Conservation (phyloP, 2,329 filamentous ascomycete genomes). For the Emericellopsis cladophorae region DNA sequence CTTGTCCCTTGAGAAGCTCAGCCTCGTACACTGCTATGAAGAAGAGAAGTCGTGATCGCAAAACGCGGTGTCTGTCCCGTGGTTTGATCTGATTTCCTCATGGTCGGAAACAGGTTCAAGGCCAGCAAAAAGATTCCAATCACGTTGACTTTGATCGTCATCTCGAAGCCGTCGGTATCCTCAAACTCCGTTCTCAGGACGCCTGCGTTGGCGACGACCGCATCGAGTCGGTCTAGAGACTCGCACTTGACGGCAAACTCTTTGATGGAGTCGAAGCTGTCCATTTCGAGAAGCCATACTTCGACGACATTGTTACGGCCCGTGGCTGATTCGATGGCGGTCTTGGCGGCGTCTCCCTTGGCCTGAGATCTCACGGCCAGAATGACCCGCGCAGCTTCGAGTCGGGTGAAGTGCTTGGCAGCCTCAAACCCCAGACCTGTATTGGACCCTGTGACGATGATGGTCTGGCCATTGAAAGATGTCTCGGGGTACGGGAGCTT, state of each 20-base stretch:
- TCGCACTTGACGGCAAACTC: constrained; percentile 17
- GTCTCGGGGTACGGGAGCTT: not conserved
- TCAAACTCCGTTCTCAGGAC: constrained; percentile 9
- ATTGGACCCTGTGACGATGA: constrained; percentile 21
- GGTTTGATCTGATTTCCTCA: not conserved
- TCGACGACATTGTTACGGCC: constrained; percentile 5
- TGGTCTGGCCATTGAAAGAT: constrained; percentile 13
- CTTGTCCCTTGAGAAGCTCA: too few relatives aligned
- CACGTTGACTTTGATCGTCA: constrained; percentile 31
- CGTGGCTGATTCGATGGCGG: not conserved
- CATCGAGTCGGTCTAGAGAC: constrained; percentile 20
- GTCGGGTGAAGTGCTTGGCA: constrained; percentile 11
- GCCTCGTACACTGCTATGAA: not conserved
- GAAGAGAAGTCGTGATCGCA: not conserved
- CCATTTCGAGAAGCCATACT: constrained; percentile 20
- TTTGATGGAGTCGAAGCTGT: constrained; percentile 20
- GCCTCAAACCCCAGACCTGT: constrained; percentile 20
- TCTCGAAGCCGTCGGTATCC: constrained; percentile 25
- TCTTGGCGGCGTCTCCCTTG: constrained; percentile 4
- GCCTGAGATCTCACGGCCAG: constrained; percentile 13
- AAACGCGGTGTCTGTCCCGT: not conserved
- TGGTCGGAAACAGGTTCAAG: not conserved
- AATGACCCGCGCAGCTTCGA: constrained; percentile 15
- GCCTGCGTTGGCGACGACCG: constrained; percentile 19
- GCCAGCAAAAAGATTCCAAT: constrained; percentile 12